Conservation (phyloP, 306 rosid species). For the peach (Prunus persica) region DNA sequence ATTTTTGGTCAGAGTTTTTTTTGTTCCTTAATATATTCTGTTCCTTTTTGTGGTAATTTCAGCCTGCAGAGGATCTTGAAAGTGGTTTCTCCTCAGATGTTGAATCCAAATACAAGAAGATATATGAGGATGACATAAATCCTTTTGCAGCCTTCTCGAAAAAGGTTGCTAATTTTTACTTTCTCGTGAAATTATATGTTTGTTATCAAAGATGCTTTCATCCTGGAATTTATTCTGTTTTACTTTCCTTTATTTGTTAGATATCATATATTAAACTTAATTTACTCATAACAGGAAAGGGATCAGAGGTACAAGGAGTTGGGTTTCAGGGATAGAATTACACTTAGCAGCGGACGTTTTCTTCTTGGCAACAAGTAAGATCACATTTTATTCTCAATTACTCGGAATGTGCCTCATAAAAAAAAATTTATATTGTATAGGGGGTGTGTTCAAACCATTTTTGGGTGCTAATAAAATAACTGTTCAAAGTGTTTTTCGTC, state of each 20-base stretch:
- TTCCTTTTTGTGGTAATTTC: conserved; percentile 17
- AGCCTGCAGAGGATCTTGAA: conserved; percentile 96
- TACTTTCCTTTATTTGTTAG: not conserved
- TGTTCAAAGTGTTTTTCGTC: not conserved
- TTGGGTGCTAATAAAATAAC: not conserved
- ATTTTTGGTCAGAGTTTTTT: not conserved
- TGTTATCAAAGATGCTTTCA: not conserved
- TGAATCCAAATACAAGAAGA: conserved; percentile 97
- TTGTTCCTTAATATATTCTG: not conserved
- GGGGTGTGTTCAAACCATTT: not conserved
- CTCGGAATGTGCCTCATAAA: not conserved
- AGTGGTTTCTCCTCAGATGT: conserved; percentile 91
- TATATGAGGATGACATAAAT: conserved; percentile 95
- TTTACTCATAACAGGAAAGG: conserved; percentile 61
- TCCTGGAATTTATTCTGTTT: not conserved
- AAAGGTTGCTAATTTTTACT: conserved; percentile 50
- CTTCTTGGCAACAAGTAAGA: conserved; percentile 98
- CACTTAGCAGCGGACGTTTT: conserved; percentile 98
- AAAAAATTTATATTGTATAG: not conserved
- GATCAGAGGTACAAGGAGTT: conserved; percentile 98
- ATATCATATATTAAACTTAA: conserved; percentile 14
- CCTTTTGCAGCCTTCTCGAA: conserved; percentile 99
- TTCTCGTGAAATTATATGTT: conserved; percentile 11
- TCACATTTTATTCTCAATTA: conserved; percentile 7
- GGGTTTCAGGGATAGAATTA: conserved; percentile 97